Evolutionary conservation across 1,284 basidiomycete genomes (phyloP).

Genomic region (Neolentinus lepideus): DNA sequence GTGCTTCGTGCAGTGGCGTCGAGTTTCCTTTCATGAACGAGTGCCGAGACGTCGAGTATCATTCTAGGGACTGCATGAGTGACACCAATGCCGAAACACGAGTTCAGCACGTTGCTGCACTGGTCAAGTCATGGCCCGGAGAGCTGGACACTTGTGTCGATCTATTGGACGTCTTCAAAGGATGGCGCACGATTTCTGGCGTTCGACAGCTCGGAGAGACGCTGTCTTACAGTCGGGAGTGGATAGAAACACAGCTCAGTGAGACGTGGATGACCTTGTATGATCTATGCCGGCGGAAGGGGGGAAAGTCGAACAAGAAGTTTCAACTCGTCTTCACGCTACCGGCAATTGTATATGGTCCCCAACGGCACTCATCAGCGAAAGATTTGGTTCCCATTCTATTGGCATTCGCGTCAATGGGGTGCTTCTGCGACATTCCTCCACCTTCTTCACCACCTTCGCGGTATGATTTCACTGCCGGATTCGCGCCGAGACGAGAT

Average conservation of each 20-base stretch:
- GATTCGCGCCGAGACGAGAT: slow-evolving; percentile 5
- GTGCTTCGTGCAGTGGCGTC: neutral
- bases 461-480: slow-evolving; percentile 8
- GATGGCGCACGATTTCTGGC: neutral
- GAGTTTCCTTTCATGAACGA: neutral
- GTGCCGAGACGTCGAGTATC: neutral
- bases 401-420: slow-evolving; percentile 20
- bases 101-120: neutral
- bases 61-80: neutral
- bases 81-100: neutral
- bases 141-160: neutral
- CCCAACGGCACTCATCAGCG: neutral
- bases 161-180: neutral
- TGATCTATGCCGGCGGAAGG: slow-evolving; percentile 15
- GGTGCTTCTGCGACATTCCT: slow-evolving; percentile 11
- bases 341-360: slow-evolving; percentile 23
- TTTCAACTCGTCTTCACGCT: slow-evolving; percentile 24
- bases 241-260: slow-evolving; percentile 14
- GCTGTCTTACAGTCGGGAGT: slow-evolving; percentile 14
- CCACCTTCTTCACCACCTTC: slow-evolving; percentile 9
- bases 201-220: slow-evolving; percentile 1
- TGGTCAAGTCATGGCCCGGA: neutral
- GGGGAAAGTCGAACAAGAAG: slow-evolving; percentile 10
- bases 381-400: slow-evolving; percentile 18
- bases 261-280: slow-evolving; percentile 25